A percentile compares a stretch with the other conserved stretches of the same genome.
Conservation (phyloP, 2,329 filamentous ascomycete genomes). For the Aspergillus ochraceoroseus region DNA sequence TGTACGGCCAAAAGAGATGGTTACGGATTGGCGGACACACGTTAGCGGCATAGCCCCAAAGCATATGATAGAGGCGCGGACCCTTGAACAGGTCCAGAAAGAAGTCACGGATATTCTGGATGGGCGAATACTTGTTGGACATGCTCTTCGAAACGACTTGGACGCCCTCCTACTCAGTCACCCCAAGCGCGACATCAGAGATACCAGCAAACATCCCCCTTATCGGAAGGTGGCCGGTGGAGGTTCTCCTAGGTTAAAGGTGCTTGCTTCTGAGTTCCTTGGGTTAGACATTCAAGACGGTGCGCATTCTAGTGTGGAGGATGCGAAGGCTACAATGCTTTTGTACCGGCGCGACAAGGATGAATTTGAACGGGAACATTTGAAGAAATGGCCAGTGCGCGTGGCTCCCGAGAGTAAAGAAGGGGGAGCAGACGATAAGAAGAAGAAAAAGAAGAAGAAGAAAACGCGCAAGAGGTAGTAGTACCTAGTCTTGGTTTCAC, state of each 20-base stretch:
- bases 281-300: constrained; percentile 58
- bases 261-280: constrained; percentile 53
- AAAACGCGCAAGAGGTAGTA: constrained; percentile 41
- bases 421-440: constrained; percentile 37
- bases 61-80: constrained; percentile 64
- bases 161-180: constrained; percentile 72
- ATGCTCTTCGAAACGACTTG: constrained; percentile 75
- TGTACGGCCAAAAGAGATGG: constrained; percentile 68
- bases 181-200: constrained; percentile 70
- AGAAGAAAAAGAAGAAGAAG: constrained; percentile 48
- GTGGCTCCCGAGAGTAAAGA: constrained; percentile 32
- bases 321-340: constrained; percentile 85
- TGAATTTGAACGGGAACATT: constrained; percentile 76
- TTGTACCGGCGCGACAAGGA: constrained; percentile 78
- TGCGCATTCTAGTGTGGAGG: constrained; percentile 61
- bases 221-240: constrained; percentile 61
- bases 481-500: not conserved
- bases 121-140: constrained; percentile 71
- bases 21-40: constrained; percentile 85
- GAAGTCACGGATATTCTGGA: constrained; percentile 65
- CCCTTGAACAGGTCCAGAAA: constrained; percentile 71
- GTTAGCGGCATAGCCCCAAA: constrained; percentile 76
- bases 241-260: constrained; percentile 50
- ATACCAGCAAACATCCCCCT: constrained; percentile 71
- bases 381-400: constrained; percentile 57